Base-by-base conservation (phyloP, 345 rosid genomes). In the Linum trigynum region DNA sequence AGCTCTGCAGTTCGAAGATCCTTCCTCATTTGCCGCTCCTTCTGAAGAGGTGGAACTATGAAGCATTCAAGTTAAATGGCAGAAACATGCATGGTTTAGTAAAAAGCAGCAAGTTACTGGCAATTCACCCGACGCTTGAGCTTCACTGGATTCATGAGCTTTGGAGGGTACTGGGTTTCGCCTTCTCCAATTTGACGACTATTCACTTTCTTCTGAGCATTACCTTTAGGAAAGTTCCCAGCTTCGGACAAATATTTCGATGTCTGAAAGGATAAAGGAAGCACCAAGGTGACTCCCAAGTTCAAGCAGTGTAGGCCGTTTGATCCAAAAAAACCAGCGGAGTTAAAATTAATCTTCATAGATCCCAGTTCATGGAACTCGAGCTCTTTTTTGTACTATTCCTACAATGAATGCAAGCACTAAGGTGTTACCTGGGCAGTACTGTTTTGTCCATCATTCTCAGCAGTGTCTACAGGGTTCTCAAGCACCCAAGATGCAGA, bases 401-500 rank as follows among this genome's bases (percentile, higher is more conserved):
- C 45, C 40, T 15, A 39, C 2, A 36, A 53, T 16, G n/a, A 62
- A 69, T 16, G 39, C 56, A 56, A 48, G 11, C 11, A 32, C 45
- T 62, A 70, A 58, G 57, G 56, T 11, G 38, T 65, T 83, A 90
- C 94, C 96, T 75, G 81, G 48, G 80, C 71, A 70, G 65, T 75
- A 70, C 66, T 75, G 67, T 75, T 78, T 56, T 35, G 76, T 61
- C 63, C 81, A 70, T 65, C 78, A 69, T 37, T 72, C 43, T 62
- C 70, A 58, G 80, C 80, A 23, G 32, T 23, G 74, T 76, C 62
- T 35, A 32, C 59, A 64, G 87, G 96, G 74, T 82, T 86, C 63
- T 85, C 85, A 82, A 88, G 77, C 63, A 88, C 77, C 99, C 99
- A 95, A 17, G 99, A 95, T 67, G 88, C 67, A 65, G 99, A 95